Base-by-base conservation (phyloP, 208 protist species). In the Phytomonas francai region DNA sequence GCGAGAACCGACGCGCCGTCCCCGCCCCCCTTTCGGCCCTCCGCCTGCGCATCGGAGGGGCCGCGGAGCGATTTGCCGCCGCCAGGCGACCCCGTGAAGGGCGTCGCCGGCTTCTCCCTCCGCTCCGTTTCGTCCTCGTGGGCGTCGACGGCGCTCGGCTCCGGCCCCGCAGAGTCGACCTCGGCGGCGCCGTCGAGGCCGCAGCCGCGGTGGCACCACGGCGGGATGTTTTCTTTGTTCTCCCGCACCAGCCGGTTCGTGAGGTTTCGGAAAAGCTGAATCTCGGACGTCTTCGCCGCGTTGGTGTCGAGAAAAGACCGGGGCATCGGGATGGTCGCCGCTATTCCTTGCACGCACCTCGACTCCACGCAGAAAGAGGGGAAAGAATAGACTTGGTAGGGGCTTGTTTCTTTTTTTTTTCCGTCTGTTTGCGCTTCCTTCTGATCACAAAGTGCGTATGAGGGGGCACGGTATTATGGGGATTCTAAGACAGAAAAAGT, bases 141-240 rank as follows among this genome's bases (percentile, higher is more conserved):
- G 12, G 29, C 49, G 5, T 32, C 66, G 0, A 8, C 63, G 11
- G 33, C 56, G 39, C 67, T 64, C n/a, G 42, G 42, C 63, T 16
- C 63, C 32, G 67, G 67, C 0, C 68, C 51, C 73, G 72, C 73
- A 1, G 63, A 73, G 33, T 68, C 64, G 8, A 68, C 72, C 63
- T 77, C 73, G 32, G 73, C 72, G 2, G 73, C 58, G 0, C 68
- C 68, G 16, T 27, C 61, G 33, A 11, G 3, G 16, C 19, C 56
- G 2, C 36, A 29, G 11, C 31, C n/a, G 2, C 42, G 16, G 31
- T n/a, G 27, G 5, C 63, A 63, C 3, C 28, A 36, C 29, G 77
- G 77, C 0, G 70, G 73, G 19, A 78, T 68, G 65, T 82, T 79
- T 49, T 78, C 77, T 61, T 82, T 82, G 57, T 78, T 74, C 0